phyloP scores from a whole-genome alignment of 2,329 filamentous ascomycete genomes.

The Penicillium paneum region DNA sequence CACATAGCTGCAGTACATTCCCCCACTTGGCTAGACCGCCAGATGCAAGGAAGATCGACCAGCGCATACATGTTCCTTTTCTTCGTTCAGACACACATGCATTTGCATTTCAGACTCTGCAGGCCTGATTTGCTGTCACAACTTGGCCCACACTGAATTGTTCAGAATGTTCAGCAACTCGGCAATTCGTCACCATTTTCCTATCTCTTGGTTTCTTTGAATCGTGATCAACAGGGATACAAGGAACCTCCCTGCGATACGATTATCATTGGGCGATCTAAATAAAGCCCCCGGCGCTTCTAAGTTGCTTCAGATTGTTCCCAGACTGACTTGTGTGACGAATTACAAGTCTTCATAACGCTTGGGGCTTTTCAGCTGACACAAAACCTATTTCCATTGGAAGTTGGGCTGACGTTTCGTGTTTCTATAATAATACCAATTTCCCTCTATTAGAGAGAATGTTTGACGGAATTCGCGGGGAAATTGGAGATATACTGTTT shows the following conservation, averaged over 20 bases:
- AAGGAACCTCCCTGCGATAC: slow-evolving; percentile 17
- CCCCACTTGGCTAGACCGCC: slow-evolving; percentile 19
- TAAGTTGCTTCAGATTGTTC: slow-evolving; percentile 21
- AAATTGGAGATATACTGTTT: slow-evolving; percentile 19
- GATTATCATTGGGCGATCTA: slow-evolving; percentile 25
- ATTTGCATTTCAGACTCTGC: slow-evolving; percentile 9
- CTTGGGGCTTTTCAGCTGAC: slow-evolving; percentile 15
- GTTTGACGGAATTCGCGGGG: slow-evolving; percentile 16
- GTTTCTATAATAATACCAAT: slow-evolving; percentile 7
- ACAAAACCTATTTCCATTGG: slow-evolving; percentile 2
- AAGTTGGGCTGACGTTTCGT: slow-evolving; percentile 10
- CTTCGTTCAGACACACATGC: slow-evolving; percentile 15
- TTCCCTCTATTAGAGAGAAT: slow-evolving; percentile 10
- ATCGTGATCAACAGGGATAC: slow-evolving; percentile 16
- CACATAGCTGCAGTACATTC: slow-evolving; percentile 5
- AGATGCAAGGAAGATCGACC: slow-evolving; percentile 27
- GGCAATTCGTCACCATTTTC: background rate
- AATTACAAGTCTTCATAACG: slow-evolving; percentile 17
- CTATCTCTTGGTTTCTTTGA: background rate
- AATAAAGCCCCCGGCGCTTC: slow-evolving; percentile 26
- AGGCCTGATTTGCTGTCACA: slow-evolving; percentile 14
- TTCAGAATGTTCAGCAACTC: slow-evolving; percentile 5
- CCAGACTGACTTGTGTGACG: slow-evolving; percentile 15
- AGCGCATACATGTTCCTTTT: slow-evolving; percentile 13
- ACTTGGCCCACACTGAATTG: slow-evolving; percentile 14